Percentiles rank a stretch among this genome's conserved stretches.
Evolutionary conservation across 306 rosid genomes (phyloP).

Genomic region (Glycine tomentella): DNA sequence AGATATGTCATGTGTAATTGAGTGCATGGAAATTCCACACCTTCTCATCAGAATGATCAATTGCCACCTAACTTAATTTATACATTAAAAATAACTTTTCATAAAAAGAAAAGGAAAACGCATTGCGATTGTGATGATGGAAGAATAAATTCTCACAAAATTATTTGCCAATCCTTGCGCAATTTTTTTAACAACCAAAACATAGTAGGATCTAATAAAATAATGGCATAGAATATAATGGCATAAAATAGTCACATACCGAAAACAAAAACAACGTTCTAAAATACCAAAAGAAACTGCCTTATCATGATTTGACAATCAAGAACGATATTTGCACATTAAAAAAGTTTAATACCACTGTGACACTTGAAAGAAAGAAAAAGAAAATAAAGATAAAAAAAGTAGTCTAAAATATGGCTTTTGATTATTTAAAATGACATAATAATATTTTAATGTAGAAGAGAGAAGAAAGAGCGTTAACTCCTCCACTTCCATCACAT

Average conservation of each 20-base stretch:
- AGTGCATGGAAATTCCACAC: not conserved
- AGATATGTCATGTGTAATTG: too few relatives aligned
- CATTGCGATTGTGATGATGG: too few relatives aligned
- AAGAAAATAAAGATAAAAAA: too few relatives aligned
- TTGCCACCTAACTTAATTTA: constrained; percentile 33
- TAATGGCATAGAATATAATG: constrained; percentile 48
- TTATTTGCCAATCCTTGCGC: constrained; percentile 41
- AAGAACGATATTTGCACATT: constrained; percentile 31
- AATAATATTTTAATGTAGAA: constrained; percentile 17
- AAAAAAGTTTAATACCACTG: not conserved
- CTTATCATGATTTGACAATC: constrained; percentile 59
- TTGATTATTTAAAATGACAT: not conserved
- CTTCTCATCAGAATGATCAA: not conserved
- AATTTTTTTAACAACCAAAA: constrained; percentile 30
- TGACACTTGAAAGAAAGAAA: not conserved
- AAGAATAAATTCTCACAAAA: constrained; percentile 17
- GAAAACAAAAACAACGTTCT: constrained; percentile 38
- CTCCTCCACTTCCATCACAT: constrained; percentile 59
- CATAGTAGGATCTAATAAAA: constrained; percentile 62
- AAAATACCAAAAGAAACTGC: constrained; percentile 29
- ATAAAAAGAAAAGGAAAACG: too few relatives aligned
- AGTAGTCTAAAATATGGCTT: not conserved
- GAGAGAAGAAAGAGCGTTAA: constrained; percentile 45
- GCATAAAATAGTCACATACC: constrained; percentile 41
- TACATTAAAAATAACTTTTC: too few relatives aligned